Evolutionary conservation across 768 basidiomycete species (phyloP).

Genomic region (Cystofilobasidium bisporidii): DNA sequence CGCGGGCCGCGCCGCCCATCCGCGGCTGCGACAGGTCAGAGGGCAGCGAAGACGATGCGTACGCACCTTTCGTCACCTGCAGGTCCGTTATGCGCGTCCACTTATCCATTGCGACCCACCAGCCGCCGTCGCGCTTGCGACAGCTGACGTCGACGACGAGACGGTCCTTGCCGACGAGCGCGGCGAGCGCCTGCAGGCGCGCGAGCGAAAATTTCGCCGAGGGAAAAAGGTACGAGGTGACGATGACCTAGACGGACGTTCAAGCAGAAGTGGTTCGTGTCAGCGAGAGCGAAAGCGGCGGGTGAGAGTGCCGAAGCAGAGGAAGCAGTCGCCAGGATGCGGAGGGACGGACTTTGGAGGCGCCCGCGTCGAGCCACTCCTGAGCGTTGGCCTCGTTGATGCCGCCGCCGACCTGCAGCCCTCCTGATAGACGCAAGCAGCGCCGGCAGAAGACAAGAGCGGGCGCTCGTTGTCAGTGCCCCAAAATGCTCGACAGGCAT

Average conservation of each 20-base stretch:
- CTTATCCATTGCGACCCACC: slow-evolving; percentile 97
- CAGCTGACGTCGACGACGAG: slow-evolving; percentile 95
- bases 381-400: slow-evolving; percentile 70
- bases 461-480: no score
- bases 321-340: not conserved
- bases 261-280: no score
- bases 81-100: slow-evolving; percentile 96
- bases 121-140: slow-evolving; percentile 60
- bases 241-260: slow-evolving; percentile 60
- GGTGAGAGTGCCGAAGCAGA: not conserved
- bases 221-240: slow-evolving; percentile 95
- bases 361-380: slow-evolving; percentile 78
- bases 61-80: slow-evolving; percentile 69
- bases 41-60: not conserved
- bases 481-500: no score
- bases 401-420: slow-evolving; percentile 86
- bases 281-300: slow-evolving; percentile 6
- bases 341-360: slow-evolving; percentile 59
- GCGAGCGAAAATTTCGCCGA: slow-evolving; percentile 65
- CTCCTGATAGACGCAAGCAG: slow-evolving; percentile 41
- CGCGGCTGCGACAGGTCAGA: no score
- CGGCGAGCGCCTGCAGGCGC: slow-evolving; percentile 55
- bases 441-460: not conserved
- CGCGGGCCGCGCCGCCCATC: no score
- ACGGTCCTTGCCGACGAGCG: slow-evolving; percentile 64